phyloP scores from a whole-genome alignment of 495 filamentous ascomycete species.

The Amphirosellinia nigrospora region DNA sequence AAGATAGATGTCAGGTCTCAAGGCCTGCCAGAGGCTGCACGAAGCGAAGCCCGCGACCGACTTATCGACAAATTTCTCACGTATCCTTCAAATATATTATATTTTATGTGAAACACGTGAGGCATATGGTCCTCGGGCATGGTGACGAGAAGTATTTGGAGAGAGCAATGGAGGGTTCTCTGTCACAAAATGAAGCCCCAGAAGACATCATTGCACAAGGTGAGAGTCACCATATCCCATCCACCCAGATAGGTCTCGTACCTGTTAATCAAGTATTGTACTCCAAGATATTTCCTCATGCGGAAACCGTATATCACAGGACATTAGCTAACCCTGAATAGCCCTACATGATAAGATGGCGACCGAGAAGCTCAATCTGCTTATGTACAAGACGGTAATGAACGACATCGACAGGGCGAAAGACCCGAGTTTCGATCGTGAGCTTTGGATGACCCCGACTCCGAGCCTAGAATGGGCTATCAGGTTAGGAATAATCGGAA shows the following conservation, averaged over 20 bases:
- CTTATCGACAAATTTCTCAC: conserved; percentile 33
- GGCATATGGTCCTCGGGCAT: not conserved
- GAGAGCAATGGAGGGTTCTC: not conserved
- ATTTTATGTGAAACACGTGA: conserved; percentile 24
- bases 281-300: not conserved
- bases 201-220: conserved; percentile 19
- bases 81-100: conserved; percentile 31
- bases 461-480: conserved; percentile 14
- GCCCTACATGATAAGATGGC: conserved; percentile 23
- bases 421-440: not conserved
- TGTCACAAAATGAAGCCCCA: not conserved
- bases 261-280: not conserved
- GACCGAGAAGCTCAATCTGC: conserved; percentile 25
- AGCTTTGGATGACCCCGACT: conserved; percentile 1
- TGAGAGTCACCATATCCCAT: not conserved
- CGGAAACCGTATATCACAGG: not conserved
- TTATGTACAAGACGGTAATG: conserved; percentile 21
- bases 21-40: conserved; percentile 33
- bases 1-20: conserved; percentile 35
- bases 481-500: not conserved
- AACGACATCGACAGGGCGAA: conserved; percentile 15
- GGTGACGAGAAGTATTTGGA: not conserved
- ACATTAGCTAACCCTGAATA: not conserved
- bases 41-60: conserved; percentile 31
- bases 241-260: too few species aligned